These are phyloP conservation scores for Diaporthe sp. DNA, from an alignment of 2,329 filamentous ascomycete genomes.

Conservation along the genomic window DNA sequence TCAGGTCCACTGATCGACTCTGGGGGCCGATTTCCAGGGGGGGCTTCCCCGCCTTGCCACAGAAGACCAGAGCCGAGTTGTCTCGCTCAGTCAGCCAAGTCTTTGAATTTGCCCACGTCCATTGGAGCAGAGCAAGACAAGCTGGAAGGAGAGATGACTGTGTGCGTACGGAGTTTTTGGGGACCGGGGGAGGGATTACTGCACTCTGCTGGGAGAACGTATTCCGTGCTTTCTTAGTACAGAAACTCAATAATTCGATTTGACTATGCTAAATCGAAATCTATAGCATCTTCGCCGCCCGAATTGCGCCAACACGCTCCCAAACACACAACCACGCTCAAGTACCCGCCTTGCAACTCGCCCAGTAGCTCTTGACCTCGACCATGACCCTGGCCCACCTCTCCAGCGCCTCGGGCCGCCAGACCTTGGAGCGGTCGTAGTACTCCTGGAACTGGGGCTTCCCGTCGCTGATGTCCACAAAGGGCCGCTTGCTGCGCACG, in stretches of 20 bases:
- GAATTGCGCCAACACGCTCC: not conserved
- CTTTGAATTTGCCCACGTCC: not conserved
- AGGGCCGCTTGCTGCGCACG: constrained; percentile 54
- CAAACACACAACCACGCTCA: not conserved
- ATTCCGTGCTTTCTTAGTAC: not conserved
- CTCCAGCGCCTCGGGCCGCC: constrained; percentile 52
- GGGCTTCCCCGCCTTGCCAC: constrained; percentile 10
- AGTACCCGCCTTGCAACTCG: not conserved
- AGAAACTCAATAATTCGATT: not conserved
- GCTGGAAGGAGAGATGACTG: not conserved
- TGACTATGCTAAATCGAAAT: not conserved
- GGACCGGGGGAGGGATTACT: not conserved
- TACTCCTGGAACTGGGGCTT: constrained; percentile 55
- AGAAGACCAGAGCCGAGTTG: not conserved
- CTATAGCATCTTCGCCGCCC: not conserved
- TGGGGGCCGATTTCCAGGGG: not conserved
- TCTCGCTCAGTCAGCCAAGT: not conserved
- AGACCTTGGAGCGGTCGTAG: constrained; percentile 52
- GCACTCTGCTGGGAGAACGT: not conserved
- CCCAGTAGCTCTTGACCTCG: constrained; percentile 39
- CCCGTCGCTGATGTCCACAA: constrained; percentile 53
- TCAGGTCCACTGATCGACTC: constrained; percentile 6
- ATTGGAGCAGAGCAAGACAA: not conserved
- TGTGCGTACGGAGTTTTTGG: not conserved
- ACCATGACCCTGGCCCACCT: constrained; percentile 48